Percentiles rank a stretch among this genome's conserved stretches.
Conservation (phyloP, 768 basidiomycete species). For the Udeniomyces megalosporus region DNA sequence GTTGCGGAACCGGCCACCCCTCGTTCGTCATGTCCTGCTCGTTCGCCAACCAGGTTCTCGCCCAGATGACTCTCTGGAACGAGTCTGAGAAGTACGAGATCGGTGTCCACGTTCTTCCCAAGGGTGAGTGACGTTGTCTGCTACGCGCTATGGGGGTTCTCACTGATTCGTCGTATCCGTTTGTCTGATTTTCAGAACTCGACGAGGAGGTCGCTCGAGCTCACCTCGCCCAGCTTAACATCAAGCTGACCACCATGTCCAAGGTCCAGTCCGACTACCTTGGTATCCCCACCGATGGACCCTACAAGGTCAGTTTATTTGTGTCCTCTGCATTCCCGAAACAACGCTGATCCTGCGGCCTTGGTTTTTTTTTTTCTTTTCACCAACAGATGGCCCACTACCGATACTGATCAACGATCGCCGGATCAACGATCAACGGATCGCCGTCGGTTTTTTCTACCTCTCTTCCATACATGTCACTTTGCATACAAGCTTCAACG, state of each 20-base stretch:
- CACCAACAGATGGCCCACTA: too few species aligned
- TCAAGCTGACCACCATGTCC: slow-evolving; percentile 62
- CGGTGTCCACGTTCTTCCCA: slow-evolving; percentile 96
- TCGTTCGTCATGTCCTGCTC: slow-evolving; percentile 98
- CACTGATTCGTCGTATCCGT: not conserved
- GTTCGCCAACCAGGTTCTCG: slow-evolving; percentile 94
- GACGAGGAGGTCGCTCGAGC: slow-evolving; percentile 99
- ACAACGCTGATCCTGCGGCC: too few species aligned
- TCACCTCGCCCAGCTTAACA: slow-evolving; percentile 75
- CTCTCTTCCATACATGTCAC: too few species aligned
- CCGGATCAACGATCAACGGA: too few species aligned
- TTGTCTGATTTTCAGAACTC: slow-evolving; percentile 43
- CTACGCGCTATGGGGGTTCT: not conserved
- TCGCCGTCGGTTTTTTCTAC: too few species aligned
- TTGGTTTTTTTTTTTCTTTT: too few species aligned
- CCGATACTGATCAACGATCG: too few species aligned
- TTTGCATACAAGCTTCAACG: too few species aligned
- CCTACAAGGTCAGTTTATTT: slow-evolving; percentile 52
- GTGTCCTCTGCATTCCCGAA: not conserved
- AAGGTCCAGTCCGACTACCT: slow-evolving; percentile 72
- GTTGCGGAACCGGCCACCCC: slow-evolving; percentile 95
- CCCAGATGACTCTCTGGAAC: slow-evolving; percentile 96
- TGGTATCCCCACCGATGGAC: slow-evolving; percentile 69
- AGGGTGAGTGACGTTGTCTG: slow-evolving; percentile 30
- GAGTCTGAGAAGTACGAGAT: slow-evolving; percentile 73